Evolutionary conservation across 805 yeast species (phyloP), one percentile per base, ranked within the genome.

Genomic region (Clavispora vitiphila): DNA sequence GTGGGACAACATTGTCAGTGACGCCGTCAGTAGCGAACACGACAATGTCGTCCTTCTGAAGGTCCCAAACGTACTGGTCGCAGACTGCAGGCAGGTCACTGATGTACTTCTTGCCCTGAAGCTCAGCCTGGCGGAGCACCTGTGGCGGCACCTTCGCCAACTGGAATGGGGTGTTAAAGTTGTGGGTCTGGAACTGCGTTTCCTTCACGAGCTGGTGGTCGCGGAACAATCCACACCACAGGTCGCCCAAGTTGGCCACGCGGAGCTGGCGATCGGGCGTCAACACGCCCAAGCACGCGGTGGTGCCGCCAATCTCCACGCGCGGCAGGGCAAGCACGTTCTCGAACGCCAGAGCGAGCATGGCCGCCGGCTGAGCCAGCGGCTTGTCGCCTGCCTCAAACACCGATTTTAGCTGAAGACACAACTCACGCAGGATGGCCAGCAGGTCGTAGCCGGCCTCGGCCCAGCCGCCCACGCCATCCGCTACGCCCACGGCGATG

Each of bases 381-480:
- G n/a, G 32, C 18, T 41, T 39, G 10, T 21, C 40, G 35, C 20
- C 40, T 38, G 42, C 38, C 48, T 50, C 60, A 49, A 67, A 80
- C 15, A 47, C 51, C 2, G 62, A 56, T 15, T 73, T 70, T 56
- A 87, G 71, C 3, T 77, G 68, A 5, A 64, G 64, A 49, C 96
- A 83, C 30, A 91, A 65, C 53, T 86, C 93, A 51, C 95, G 72
- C 31, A 93, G 81, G 45, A 91, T 86, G 7, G 91, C 91, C 43
- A 88, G 77, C 2, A 96, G 86, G 60, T 91, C 96, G 54, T 80
- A 84, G 0, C 97, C 97, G 36, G 86, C 82, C 46, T 86, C 93
- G 1, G 86, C 77, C 97, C 98, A 91, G 3, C 98, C 98, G 12
- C 98, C 98, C 4, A 93, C 98, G 11, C 99, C 99, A 64, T 91